These are phyloP conservation scores for Brachypodium distachyon DNA, from an alignment of 202 grass and related monocot species.

Conservation along the genomic window DNA sequence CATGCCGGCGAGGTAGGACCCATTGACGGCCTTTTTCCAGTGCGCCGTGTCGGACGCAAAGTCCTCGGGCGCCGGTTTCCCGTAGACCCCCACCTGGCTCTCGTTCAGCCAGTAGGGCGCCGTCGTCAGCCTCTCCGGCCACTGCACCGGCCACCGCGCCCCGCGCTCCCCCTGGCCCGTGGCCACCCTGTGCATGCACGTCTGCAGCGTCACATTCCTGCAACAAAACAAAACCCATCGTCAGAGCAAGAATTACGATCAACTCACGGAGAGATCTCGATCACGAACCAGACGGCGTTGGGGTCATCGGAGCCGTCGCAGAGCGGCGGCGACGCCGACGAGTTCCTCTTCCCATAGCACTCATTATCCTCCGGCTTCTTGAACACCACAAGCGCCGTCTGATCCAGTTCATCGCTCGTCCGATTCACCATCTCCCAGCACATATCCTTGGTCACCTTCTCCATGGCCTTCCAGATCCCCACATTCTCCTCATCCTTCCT, in stretches of 20 bases:
- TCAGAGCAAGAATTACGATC: background rate
- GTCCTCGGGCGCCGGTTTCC: constrained; percentile 54
- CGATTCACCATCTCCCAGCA: constrained; percentile 67
- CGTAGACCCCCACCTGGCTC: constrained; percentile 59
- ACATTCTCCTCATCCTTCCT: constrained; percentile 56
- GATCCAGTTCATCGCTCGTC: constrained; percentile 65
- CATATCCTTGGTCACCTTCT: constrained; percentile 1
- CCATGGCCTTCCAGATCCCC: constrained; percentile 70
- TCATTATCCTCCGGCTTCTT: constrained; percentile 69
- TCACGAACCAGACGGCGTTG: constrained; percentile 55
- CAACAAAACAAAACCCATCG: background rate
- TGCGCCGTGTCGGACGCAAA: constrained; percentile 55
- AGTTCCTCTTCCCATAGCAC: constrained; percentile 50
- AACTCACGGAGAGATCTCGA: background rate
- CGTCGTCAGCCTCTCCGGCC: constrained; percentile 52
- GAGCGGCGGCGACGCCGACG: constrained; percentile 35
- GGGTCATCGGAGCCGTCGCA: constrained; percentile 59
- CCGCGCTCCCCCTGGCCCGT: constrained; percentile 21
- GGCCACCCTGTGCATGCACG: constrained; percentile 72
- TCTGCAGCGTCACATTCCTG: constrained; percentile 62
- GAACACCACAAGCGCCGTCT: constrained; percentile 61
- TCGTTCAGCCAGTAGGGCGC: constrained; percentile 57
- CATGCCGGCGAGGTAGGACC: constrained; percentile 54
- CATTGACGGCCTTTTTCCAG: constrained; percentile 46
- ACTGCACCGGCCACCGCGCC: constrained; percentile 53